phyloP scores from a whole-genome alignment of 2,329 filamentous ascomycete genomes.

The Neonectria sp. region DNA sequence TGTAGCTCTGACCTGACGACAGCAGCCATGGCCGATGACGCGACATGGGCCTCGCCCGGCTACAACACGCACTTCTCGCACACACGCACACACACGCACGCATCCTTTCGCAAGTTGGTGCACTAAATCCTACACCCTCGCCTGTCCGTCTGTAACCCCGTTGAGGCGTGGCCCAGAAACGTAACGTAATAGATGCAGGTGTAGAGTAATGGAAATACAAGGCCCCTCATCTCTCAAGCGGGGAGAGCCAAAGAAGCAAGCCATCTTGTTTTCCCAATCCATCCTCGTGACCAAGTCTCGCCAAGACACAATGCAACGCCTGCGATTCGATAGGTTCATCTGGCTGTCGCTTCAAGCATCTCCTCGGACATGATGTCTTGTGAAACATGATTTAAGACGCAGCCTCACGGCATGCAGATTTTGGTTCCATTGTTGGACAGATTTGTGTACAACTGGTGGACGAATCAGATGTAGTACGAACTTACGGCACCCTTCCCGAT shows the following conservation, averaged over 20 bases:
- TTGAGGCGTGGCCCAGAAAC: constrained; percentile 26
- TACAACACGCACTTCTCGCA: constrained; percentile 6
- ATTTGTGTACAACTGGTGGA: neutral
- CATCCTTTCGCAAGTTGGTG: constrained; percentile 11
- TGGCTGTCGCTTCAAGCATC: constrained; percentile 23
- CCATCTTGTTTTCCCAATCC: constrained; percentile 34
- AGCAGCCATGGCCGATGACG: constrained; percentile 21
- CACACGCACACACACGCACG: constrained; percentile 13
- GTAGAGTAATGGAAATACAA: constrained; percentile 47
- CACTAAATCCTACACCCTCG: constrained; percentile 10
- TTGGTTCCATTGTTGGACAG: neutral
- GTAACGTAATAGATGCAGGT: constrained; percentile 50
- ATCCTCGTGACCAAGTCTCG: constrained; percentile 38
- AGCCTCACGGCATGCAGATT: neutral
- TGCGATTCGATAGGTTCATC: constrained; percentile 42
- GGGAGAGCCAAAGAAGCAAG: constrained; percentile 30
- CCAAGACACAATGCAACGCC: constrained; percentile 34
- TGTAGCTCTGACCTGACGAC: neutral
- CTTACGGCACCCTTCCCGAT: constrained; percentile 1
- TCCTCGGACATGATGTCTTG: constrained; percentile 18
- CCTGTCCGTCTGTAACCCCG: constrained; percentile 8
- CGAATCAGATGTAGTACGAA: neutral
- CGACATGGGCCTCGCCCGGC: constrained; percentile 16
- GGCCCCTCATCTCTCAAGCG: constrained; percentile 27
- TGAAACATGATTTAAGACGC: neutral